Evolutionary conservation across 176 grass and related monocot species (phyloP), one percentile per base, ranked within the genome.

Genomic region (Oryza brachyantha): DNA sequence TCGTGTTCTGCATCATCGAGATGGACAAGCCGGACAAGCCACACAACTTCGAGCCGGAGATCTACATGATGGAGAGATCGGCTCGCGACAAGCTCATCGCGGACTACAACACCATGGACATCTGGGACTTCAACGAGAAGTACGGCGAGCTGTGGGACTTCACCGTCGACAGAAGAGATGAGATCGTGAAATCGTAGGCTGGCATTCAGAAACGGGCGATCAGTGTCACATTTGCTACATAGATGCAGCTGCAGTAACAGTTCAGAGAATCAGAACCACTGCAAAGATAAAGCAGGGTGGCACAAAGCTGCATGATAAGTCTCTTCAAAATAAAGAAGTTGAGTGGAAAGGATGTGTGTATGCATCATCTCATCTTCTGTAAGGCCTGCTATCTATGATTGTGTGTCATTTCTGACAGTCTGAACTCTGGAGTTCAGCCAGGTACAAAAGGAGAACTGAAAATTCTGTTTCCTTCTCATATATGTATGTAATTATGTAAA

Each of bases 51-150:
- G 96, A 98, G 81, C 92, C 92, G 13, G 83, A 98, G 65, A 98
- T 98, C 79, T 98, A 98, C 84, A 81, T 91, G 83, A 98, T 95
- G 92, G 92, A 98, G 79, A 94, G 96, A 14, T 83, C 79, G 22
- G 84, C 90, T 25, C 77, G 96, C 0, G 92, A 95, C 81, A 98
- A 98, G 90, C 89, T 98, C 64, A 98, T 95, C n/a, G 85, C 85
- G 0, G 95, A 98, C 73, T 93, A 95, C 75, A 95, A 95, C 78
- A 83, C 90, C 46, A 95, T 98, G 92, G 96, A 98, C 70, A 98
- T 98, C 76, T 98, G 96, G 96, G 96, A 98, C 82, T 98, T 98
- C 85, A 98, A 98, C 19, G 90, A 98, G 83, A 98, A 95, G 75
- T 98, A 98, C 37, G 95, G 95, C 29, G 85, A 98, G 57, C 95